Conservation (phyloP, 495 filamentous ascomycete genomes). For the Trichoderma parareesei region DNA sequence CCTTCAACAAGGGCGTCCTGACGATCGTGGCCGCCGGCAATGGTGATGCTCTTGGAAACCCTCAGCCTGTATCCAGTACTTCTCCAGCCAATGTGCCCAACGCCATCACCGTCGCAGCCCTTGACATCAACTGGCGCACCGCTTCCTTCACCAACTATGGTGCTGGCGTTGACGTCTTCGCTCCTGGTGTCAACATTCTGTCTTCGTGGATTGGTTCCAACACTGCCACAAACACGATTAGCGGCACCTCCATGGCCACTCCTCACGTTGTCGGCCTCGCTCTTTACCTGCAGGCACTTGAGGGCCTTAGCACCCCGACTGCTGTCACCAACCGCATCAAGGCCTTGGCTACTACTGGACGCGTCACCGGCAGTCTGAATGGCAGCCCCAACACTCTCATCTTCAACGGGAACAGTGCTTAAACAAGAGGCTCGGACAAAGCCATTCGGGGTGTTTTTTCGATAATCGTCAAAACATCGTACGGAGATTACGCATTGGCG, state of each 20-base stretch:
- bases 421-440: neutral
- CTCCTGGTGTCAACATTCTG: constrained; percentile 28
- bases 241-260: constrained; percentile 50
- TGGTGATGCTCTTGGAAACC: constrained; percentile 10
- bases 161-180: constrained; percentile 33
- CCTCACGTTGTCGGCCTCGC: constrained; percentile 48
- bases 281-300: constrained; percentile 7
- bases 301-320: constrained; percentile 28
- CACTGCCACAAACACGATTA: constrained; percentile 44
- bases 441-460: too few species aligned
- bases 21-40: constrained; percentile 34
- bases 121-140: constrained; percentile 25
- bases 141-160: constrained; percentile 46
- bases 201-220: constrained; percentile 20
- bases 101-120: constrained; percentile 42
- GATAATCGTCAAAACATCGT: too few species aligned
- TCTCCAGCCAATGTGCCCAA: constrained; percentile 35
- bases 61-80: constrained; percentile 19
- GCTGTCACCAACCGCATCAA: constrained; percentile 47
- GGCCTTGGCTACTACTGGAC: constrained; percentile 29
- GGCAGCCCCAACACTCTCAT: constrained; percentile 32
- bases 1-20: constrained; percentile 27
- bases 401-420: constrained; percentile 39
- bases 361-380: constrained; percentile 24
- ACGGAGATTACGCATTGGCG: too few species aligned